phyloP scores from a whole-genome alignment of 345 rosid species.

The Citrus maxima region DNA sequence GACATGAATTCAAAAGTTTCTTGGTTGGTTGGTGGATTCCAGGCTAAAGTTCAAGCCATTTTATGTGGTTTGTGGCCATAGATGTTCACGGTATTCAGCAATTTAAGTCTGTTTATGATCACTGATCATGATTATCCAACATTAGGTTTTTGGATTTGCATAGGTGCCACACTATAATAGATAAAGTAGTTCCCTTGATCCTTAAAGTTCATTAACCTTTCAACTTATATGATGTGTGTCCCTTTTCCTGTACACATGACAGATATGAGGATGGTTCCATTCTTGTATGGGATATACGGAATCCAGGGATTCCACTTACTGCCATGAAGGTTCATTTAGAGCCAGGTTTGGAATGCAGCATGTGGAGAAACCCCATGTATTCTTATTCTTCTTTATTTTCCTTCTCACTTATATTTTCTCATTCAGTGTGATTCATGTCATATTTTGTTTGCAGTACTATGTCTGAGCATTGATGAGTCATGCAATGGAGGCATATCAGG shows the following conservation, averaged over 20 bases:
- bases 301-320: slow-evolving; percentile 57
- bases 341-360: slow-evolving; percentile 55
- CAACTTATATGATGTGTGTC: slow-evolving; percentile 11
- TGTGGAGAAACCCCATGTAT: slow-evolving; percentile 1
- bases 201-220: not conserved
- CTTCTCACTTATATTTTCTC: slow-evolving; percentile 9
- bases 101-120: not conserved
- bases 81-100: not conserved
- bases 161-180: not conserved
- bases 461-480: slow-evolving; percentile 57
- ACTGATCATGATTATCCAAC: not conserved
- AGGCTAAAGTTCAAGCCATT: not conserved
- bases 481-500: slow-evolving; percentile 82
- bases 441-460: slow-evolving; percentile 56
- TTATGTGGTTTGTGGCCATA: not conserved
- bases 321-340: slow-evolving; percentile 79
- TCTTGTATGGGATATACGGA: slow-evolving; percentile 82
- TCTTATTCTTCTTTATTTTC: slow-evolving; percentile 15
- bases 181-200: not conserved
- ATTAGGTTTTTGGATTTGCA: not conserved
- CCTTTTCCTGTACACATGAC: slow-evolving; percentile 7
- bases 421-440: not conserved
- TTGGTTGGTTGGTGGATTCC: slow-evolving; percentile 46
- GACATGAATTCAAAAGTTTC: not conserved
- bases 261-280: slow-evolving; percentile 94